Evolutionary conservation across 768 basidiomycete genomes (phyloP).

Genomic region (Phylloporus sp.): DNA sequence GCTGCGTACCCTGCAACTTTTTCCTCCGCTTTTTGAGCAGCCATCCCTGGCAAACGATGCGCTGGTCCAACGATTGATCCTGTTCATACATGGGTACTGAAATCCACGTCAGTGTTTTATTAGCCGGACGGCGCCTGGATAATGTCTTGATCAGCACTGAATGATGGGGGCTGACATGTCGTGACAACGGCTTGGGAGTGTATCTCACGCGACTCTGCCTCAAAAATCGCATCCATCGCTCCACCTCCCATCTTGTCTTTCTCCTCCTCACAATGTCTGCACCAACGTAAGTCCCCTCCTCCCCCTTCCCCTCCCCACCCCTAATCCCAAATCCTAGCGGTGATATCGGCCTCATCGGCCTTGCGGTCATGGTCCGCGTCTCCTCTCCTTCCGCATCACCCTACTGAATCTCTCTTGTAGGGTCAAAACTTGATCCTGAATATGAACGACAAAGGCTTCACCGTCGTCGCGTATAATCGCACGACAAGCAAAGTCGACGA

Average conservation of each 20-base stretch:
- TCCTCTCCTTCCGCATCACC: constrained; percentile 12
- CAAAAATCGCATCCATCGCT: constrained; percentile 12
- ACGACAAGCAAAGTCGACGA: constrained; percentile 93
- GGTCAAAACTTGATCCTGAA: constrained; percentile 97
- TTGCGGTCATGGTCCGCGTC: constrained; percentile 89
- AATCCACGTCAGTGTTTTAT: too few relatives aligned
- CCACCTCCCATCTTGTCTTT: constrained; percentile 28
- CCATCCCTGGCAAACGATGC: constrained; percentile 65
- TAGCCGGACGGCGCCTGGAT: too few relatives aligned
- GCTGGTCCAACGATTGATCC: constrained; percentile 9
- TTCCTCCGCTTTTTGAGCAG: constrained; percentile 81
- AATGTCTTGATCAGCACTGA: too few relatives aligned
- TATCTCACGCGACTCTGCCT: too few relatives aligned
- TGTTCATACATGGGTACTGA: background rate
- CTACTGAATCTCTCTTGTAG: constrained; percentile 35
- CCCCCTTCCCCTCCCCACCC: constrained; percentile 1
- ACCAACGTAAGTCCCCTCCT: constrained; percentile 44
- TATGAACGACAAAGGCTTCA: constrained; percentile 99
- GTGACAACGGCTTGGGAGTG: constrained; percentile 2
- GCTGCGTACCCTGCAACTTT: constrained; percentile 71
- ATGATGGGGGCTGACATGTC: too few relatives aligned
- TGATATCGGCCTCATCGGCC: constrained; percentile 97
- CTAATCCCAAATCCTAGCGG: constrained; percentile 52
- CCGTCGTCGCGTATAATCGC: constrained; percentile 94
- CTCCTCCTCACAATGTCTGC: constrained; percentile 37